Base-by-base conservation (phyloP, 2,329 filamentous ascomycete genomes). In the Metarhizium anisopliae region DNA sequence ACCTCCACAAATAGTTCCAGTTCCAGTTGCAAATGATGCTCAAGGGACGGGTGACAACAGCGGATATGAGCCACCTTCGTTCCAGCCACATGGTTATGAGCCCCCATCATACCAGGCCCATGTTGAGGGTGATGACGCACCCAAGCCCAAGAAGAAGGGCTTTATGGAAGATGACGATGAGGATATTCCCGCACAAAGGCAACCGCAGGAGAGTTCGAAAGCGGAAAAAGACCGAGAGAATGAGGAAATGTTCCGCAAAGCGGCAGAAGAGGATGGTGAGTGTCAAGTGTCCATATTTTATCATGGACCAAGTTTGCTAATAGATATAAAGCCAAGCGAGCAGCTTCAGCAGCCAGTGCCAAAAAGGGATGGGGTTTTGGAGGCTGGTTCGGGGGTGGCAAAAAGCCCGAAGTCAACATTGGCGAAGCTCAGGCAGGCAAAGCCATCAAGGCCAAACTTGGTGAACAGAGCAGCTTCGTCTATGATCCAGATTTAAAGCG, bases 401-500 rank as follows among this genome's bases (percentile, higher is more conserved):
- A 88, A 68, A 82, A 87, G 63, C 70, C 78, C 11, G 62, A 68
- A 4, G 58, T 62, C 2, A 59, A 62, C 18, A 64, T 66, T 30
- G 67, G 73, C n/a, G 72, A 71, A 30, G 63, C 72, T 7, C 68
- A 72, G n/a, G 69, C 76, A 4, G 79, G 78, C 66, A 86, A 86
- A 66, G 76, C 92, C n/a, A 89, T 96, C 69, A 85, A 83, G 63
- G 94, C 95, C 59, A 99, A 99, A 66, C 81, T 99, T 8, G 95
- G 93, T 59, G 95, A 99, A 70, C 84, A 94, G 66, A 96, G 84
- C 70, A 90, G 85, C 50, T 96, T 99, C 71, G 87, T 93, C 62
- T 99, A 94, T 66, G 94, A 99, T 67, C 88, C 91, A 2, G 89
- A 96, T n/a, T 81, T 96, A 53, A 95, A 95, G 76, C 91, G 94